Base-by-base conservation (phyloP, 2,329 filamentous ascomycete species). In the Colletotrichum gigasporum region DNA sequence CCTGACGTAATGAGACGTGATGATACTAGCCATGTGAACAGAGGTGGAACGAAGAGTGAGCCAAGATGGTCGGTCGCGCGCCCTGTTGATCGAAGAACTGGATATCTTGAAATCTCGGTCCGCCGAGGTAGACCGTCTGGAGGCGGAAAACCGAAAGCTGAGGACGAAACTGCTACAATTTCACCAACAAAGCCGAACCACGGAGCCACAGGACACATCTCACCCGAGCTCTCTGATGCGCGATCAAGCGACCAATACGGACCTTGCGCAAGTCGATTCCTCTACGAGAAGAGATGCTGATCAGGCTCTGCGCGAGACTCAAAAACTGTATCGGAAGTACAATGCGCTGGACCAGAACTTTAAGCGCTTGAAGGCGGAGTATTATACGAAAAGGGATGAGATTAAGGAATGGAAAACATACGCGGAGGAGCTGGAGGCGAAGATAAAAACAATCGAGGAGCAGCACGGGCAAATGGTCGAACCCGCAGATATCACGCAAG, bases 331-430 rank as follows among this genome's bases (percentile, higher is more conserved):
- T 26, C 71, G 73, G 18, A 81, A 76, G 53, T 82, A 82, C 56
- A 72, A 74, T 32, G 78, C 78, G 4, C 70, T 85, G 48, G 77
- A 71, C 26, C 71, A 71, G 50, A 80, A 74, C 66, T 81, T 81
- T 69, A 83, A 76, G 59, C 76, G 69, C 2, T 75, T 80, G 45
- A 78, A 78, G 59, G 74, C 75, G 11, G 73, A 76, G 7, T 73
- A 82, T 8, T 70, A 73, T 30, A 80, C 77, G 67, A 78, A 78
- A 48, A 80, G 79, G 26, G 74, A 77, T 1, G 76, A 81, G 22
- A 78, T 78, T 4, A 75, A 82, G 6, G 69, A 71, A 30, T 87
- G 85, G 85, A 74, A 76, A 24, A 72, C 75, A 5, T 81, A 84
- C 56, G 80, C 81, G 5, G 77, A 77, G 20, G 69, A 74, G 11